Conservation (phyloP, 2,329 filamentous ascomycete genomes). For the Teratosphaeria viscida region DNA sequence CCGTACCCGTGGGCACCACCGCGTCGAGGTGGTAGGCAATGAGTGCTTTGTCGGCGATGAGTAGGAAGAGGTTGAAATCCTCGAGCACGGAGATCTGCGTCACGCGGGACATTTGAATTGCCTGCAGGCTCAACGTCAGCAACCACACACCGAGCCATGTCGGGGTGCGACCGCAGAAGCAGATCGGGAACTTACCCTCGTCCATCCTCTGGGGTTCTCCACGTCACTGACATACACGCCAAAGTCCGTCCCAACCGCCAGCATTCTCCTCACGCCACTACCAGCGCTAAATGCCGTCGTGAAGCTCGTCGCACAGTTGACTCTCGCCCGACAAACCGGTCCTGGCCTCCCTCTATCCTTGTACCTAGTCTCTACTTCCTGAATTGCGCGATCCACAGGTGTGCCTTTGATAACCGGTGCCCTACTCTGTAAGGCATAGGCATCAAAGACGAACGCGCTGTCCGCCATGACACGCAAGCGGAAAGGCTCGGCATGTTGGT, state of each 20-base stretch:
- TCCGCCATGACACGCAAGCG: conserved; percentile 84
- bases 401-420: conserved; percentile 79
- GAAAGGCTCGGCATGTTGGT: conserved; percentile 95
- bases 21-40: conserved; percentile 91
- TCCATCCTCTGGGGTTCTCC: conserved; percentile 84
- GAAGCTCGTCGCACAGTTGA: conserved; percentile 91
- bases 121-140: conserved; percentile 38
- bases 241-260: conserved; percentile 90
- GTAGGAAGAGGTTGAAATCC: conserved; percentile 84
- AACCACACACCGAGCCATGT: neutral
- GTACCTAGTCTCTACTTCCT: conserved; percentile 73
- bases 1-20: conserved; percentile 44
- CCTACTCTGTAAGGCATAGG: conserved; percentile 38
- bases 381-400: conserved; percentile 80
- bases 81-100: conserved; percentile 92
- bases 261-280: conserved; percentile 59
- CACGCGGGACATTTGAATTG: conserved; percentile 64
- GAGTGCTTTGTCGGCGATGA: conserved; percentile 83
- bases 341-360: conserved; percentile 54
- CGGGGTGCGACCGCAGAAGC: neutral
- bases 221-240: conserved; percentile 86
- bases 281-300: conserved; percentile 49
- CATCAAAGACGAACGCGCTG: conserved; percentile 76
- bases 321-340: conserved; percentile 71
- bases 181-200: conserved; percentile 51